Evolutionary conservation across 352 stramenopile genomes (phyloP).

Genomic region (Thalassiosira hispida): DNA sequence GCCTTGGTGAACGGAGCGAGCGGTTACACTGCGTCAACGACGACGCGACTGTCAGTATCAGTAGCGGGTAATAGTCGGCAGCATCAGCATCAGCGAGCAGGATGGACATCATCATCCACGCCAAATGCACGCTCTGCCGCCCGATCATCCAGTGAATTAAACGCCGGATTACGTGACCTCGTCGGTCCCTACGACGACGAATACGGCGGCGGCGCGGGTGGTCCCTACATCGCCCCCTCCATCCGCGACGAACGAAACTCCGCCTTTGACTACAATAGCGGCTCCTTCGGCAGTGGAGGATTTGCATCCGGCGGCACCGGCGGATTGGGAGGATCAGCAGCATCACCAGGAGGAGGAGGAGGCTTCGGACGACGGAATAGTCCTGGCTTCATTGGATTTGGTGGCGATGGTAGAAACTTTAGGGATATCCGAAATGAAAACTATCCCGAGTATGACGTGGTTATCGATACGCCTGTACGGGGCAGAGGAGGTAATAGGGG

Average conservation of each 20-base stretch:
- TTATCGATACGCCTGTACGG: conserved; percentile 17
- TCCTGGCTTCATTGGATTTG: conserved; percentile 21
- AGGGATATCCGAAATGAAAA: neutral
- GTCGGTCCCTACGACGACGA: conserved; percentile 22
- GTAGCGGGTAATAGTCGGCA: no score
- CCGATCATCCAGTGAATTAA: neutral
- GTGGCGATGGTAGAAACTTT: neutral
- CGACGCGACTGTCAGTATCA: no score
- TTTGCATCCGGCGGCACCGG: neutral
- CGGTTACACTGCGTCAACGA: no score
- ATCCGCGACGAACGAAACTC: conserved; percentile 20
- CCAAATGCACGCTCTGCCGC: neutral
- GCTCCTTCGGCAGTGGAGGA: neutral
- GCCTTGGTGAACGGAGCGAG: no score
- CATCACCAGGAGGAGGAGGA: neutral
- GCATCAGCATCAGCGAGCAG: no score
- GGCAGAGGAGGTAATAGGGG: neutral
- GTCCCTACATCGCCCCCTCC: conserved; percentile 17
- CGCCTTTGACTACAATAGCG: neutral
- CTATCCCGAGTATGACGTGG: conserved; percentile 23
- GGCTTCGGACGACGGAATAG: conserved; percentile 19
- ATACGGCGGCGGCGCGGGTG: neutral
- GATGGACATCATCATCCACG: no score
- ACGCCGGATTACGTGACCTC: conserved; percentile 22
- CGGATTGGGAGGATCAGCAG: neutral